Evolutionary conservation across 805 yeast species (phyloP).

Genomic region (Komagataella kurtzmanii): DNA sequence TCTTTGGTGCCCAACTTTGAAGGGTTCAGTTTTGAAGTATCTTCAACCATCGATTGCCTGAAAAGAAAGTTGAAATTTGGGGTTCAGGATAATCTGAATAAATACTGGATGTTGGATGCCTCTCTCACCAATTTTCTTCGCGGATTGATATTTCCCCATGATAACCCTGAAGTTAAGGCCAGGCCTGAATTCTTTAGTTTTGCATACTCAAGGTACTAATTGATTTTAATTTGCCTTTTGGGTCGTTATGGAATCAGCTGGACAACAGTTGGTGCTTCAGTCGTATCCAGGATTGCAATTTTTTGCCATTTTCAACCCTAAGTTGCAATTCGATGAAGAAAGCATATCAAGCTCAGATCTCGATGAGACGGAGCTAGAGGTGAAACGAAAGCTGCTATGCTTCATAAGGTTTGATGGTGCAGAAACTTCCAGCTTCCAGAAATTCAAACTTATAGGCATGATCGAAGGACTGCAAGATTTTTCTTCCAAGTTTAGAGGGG

Average conservation of each 20-base stretch:
- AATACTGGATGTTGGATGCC: neutral
- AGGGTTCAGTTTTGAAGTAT: slow-evolving; percentile 34
- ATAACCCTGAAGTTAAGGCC: neutral
- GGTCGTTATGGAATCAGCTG: neutral
- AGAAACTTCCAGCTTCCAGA: neutral
- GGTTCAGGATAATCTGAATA: neutral
- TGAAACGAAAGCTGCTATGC: neutral
- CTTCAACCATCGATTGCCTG: slow-evolving; percentile 4
- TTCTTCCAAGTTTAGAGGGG: neutral
- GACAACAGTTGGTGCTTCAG: neutral
- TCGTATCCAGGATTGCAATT: neutral
- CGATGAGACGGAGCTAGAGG: neutral
- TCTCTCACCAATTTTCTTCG: neutral
- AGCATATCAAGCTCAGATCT: neutral
- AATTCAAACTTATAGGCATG: slow-evolving; percentile 1
- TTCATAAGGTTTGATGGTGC: neutral
- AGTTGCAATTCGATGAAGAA: neutral
- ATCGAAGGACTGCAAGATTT: slow-evolving; percentile 3
- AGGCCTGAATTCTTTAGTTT: neutral
- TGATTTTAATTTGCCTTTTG: neutral
- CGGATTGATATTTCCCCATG: neutral
- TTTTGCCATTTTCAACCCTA: neutral
- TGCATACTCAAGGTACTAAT: neutral
- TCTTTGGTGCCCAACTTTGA: slow-evolving; percentile 80
- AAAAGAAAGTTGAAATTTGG: neutral